Base-by-base conservation (phyloP, 345 rosid species). In the Kandelia obovata region DNA sequence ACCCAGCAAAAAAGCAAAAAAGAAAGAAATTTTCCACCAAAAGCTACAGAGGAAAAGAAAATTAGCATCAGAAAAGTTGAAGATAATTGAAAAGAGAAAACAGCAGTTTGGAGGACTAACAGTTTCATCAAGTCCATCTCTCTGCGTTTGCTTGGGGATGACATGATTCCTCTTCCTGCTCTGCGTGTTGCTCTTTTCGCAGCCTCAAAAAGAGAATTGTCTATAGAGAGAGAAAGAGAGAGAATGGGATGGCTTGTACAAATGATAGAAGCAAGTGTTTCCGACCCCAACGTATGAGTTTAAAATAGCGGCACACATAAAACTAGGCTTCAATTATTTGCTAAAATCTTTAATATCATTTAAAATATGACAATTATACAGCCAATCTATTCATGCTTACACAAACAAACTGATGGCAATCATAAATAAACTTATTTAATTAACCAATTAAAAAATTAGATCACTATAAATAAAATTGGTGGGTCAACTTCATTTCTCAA, bases 51-150 rank as follows among this genome's bases (percentile, higher is more conserved):
- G 10, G 5, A 16, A 56, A 56, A 10, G 59, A 56, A 25, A 25
- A 56, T 15, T 25, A 2, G 35, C 37, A 5, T 9, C 28, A 20
- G 34, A 60, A 7, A 13, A 39, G 37, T 34, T 32, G 26, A 32
- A 59, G 3, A 5, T 28, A 8, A 13, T 21, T 17, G 0, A n/a
- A 0, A 53, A 31, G 58, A 47, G 2, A 17, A 9, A 23, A 1
- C 30, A 53, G 25, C 27, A 31, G 47, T 10, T 27, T 15, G 66
- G 72, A 31, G 20, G 27, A 78, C 69, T 67, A 10, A 89, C 91
- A 89, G 69, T 81, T 87, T 89, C 95, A 85, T 87, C 85, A 85
- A 75, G 77, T 89, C 95, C 89, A 81, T 87, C 79, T 87, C 89
- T 61, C 95, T 70, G 75, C 94, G 89, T 76, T 89, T 89, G 86